A percentile compares a stretch with the other conserved stretches of the same genome.
These are phyloP conservation scores for Pseudogymnoascus sp. DNA, from an alignment of 2,329 filamentous ascomycete species.

Conservation along the genomic window DNA sequence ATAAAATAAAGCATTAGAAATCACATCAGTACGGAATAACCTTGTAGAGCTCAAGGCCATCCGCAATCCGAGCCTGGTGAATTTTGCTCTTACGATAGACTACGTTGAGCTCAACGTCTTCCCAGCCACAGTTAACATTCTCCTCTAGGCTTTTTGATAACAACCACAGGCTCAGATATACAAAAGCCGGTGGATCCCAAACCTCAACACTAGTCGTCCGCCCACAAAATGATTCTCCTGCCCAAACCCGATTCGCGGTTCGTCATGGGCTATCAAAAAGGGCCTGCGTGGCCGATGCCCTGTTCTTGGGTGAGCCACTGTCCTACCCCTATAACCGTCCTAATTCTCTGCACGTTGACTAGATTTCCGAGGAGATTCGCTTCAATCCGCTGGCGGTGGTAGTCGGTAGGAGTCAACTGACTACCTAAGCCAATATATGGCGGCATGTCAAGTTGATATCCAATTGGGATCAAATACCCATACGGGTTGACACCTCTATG, in stretches of 20 bases:
- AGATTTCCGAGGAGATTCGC: background rate
- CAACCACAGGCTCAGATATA: background rate
- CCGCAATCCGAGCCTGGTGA: background rate
- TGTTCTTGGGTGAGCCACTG: background rate
- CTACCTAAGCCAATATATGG: background rate
- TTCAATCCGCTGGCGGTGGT: background rate
- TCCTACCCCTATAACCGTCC: background rate
- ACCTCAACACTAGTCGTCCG: background rate
- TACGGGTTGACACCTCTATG: background rate
- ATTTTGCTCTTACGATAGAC: background rate
- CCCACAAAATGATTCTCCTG: background rate
- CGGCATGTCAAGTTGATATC: background rate
- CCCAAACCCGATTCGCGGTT: background rate
- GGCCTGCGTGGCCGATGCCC: background rate
- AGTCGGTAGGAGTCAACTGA: background rate
- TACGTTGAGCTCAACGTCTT: background rate
- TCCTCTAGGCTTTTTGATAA: background rate
- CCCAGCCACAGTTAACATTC: background rate
- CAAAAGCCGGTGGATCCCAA: background rate
- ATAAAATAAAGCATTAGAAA: slow-evolving; percentile 1
- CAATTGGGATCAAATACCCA: background rate
- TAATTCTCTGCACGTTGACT: background rate
- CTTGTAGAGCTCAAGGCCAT: background rate
- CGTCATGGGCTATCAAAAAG: background rate
- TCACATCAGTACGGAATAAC: background rate